Conservation (phyloP, 1,284 basidiomycete genomes). For the Puccinia polysora region DNA sequence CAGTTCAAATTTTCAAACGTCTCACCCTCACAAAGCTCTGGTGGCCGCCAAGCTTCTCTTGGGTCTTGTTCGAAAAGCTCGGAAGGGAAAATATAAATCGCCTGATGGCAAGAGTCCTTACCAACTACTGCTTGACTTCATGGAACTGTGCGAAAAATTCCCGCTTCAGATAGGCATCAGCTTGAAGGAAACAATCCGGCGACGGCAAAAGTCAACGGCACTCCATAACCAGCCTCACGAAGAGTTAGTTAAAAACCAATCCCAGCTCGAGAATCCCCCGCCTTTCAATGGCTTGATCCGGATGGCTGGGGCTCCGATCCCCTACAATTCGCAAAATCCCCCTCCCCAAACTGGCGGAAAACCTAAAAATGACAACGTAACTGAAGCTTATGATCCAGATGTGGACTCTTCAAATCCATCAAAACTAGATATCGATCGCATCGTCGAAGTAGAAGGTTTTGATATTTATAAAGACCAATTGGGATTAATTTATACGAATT, state of each 20-base stretch:
- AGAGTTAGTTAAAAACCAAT: conserved; percentile 46
- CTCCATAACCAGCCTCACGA: conserved; percentile 56
- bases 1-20: background rate
- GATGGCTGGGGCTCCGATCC: conserved; percentile 66
- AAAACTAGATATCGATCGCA: conserved; percentile 79
- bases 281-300: conserved; percentile 63
- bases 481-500: conserved; percentile 87
- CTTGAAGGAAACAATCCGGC: conserved; percentile 59
- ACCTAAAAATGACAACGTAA: conserved; percentile 56
- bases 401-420: conserved; percentile 68
- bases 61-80: conserved; percentile 73
- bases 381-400: conserved; percentile 67
- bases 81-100: conserved; percentile 74
- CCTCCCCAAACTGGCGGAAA: conserved; percentile 46
- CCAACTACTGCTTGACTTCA: conserved; percentile 85
- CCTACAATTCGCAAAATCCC: too few relatives aligned
- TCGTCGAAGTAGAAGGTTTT: conserved; percentile 80
- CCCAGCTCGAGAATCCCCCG: background rate
- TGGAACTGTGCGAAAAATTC: conserved; percentile 83
- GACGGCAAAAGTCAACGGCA: conserved; percentile 16
- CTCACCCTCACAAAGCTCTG: conserved; percentile 69
- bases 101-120: conserved; percentile 94
- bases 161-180: conserved; percentile 88
- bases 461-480: conserved; percentile 90
- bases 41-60: conserved; percentile 90